Base-by-base conservation (phyloP, 257 asterid species). In the Jaltomata sinuosa region DNA sequence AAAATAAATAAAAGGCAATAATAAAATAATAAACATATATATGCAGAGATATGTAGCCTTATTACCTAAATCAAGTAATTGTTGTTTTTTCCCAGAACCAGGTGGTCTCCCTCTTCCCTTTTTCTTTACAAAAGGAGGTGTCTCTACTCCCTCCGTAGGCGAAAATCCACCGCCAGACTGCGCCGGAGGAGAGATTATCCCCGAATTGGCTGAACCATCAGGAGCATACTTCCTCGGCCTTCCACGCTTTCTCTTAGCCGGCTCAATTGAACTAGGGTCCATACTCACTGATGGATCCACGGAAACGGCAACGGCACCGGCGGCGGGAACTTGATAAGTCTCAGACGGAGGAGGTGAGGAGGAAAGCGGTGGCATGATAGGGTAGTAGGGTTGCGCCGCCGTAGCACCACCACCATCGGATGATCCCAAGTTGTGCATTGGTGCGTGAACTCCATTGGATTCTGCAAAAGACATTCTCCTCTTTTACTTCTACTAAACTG, bases 141-240 rank as follows among this genome's bases (percentile, higher is more conserved):
- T 10, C 34, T 57, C 76, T 67, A 59, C 65, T 54, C 53, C 85
- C 50, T 31, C 52, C 38, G 80, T 8, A 22, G 79, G 50, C 65
- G 76, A 82, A 64, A 71, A 36, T 82, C 84, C 64, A 18, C 64
- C 65, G 59, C 22, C 77, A 5, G 61, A 16, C 84, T 29, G 50
- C 21, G 84, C 38, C 40, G 79, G 36, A 4, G 74, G 45, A 50
- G 84, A 77, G 27, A 72, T 45, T 11, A 71, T 11, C 36, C 57
- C 77, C 1, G 72, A n/a, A 38, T 54, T 55, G 2, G 21, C 59
- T 1, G 83, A 53, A 27, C 80, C 84, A 65, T 79, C 79, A 25
- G 79, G 34, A 42, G 84, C 79, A 42, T 84, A 84, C 69, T 84
- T 84, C 80, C 87, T 49, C 11, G 87, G 87, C 84, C 87, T 62